Conservation (phyloP, 2,329 filamentous ascomycete genomes). For the Fusarium pseudograminearum region DNA sequence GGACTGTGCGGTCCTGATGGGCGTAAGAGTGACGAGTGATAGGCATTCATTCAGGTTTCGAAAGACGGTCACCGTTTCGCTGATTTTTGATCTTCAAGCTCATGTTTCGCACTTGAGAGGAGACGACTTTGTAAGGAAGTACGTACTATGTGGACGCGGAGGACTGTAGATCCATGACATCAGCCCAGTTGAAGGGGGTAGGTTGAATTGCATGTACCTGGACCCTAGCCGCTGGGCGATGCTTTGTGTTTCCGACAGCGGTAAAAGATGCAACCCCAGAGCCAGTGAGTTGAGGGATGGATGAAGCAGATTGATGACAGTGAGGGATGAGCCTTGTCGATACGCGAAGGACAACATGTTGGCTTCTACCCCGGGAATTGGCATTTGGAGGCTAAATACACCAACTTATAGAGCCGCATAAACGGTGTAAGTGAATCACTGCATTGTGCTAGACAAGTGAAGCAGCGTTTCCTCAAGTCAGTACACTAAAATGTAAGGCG, state of each 20-base stretch:
- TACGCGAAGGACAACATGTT: constrained; percentile 26
- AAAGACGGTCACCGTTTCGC: constrained; percentile 42
- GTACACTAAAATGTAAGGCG: constrained; percentile 12
- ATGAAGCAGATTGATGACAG: constrained; percentile 15
- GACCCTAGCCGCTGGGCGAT: constrained; percentile 36
- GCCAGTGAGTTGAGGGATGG: constrained; percentile 16
- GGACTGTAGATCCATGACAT: constrained; percentile 52
- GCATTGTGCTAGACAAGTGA: constrained; percentile 11
- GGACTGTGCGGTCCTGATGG: constrained; percentile 38
- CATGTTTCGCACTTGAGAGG: constrained; percentile 6
- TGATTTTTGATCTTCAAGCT: constrained; percentile 17
- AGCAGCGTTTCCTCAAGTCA: constrained; percentile 15
- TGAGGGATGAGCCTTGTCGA: constrained; percentile 5
- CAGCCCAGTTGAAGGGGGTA: constrained; percentile 42
- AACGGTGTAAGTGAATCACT: constrained; percentile 24
- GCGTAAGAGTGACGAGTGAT: constrained; percentile 7
- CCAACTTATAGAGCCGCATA: constrained; percentile 11
- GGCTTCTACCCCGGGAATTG: constrained; percentile 1
- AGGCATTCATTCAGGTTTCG: constrained; percentile 34
- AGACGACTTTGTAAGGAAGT: constrained; percentile 19
- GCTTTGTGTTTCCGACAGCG: constrained; percentile 32
- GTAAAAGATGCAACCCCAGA: constrained; percentile 25
- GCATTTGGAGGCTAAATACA: constrained; percentile 4
- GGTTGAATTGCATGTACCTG: constrained; percentile 13
- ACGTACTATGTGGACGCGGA: constrained; percentile 18